These are phyloP conservation scores for Selenicereus undatus DNA, from an alignment of 148 eudicot genomes.

Conservation along the genomic window DNA sequence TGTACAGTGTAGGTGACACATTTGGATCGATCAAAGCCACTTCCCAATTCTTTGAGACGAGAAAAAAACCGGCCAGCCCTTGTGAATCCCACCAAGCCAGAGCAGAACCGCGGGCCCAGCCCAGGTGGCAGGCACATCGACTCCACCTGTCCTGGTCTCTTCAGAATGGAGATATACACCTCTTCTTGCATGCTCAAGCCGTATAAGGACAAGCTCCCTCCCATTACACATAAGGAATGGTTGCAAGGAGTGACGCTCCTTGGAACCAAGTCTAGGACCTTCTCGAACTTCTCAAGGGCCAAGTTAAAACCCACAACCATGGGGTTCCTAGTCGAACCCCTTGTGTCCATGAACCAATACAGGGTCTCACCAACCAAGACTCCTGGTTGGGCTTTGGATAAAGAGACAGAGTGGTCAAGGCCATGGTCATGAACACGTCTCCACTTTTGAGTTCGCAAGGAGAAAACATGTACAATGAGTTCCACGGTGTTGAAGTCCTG, in stretches of 20 bases:
- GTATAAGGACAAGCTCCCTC: conserved; percentile 22
- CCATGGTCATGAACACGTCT: conserved; percentile 19
- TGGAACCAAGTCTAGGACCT: conserved; percentile 11
- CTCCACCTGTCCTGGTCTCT: conserved; percentile 20
- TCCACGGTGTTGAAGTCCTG: conserved; percentile 18
- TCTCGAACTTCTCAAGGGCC: conserved; percentile 24
- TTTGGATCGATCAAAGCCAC: conserved; percentile 18
- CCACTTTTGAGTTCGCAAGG: conserved; percentile 23
- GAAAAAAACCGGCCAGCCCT: conserved; percentile 17
- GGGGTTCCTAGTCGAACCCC: neutral
- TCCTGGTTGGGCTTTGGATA: conserved; percentile 22
- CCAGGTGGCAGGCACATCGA: neutral
- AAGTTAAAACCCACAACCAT: conserved; percentile 24
- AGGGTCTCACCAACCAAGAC: conserved; percentile 23
- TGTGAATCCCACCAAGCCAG: conserved; percentile 27
- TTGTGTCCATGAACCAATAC: conserved; percentile 25
- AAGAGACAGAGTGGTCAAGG: conserved; percentile 11
- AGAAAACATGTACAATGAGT: conserved; percentile 14
- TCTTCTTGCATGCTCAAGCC: conserved; percentile 16
- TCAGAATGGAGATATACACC: conserved; percentile 19
- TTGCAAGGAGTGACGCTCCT: conserved; percentile 11
- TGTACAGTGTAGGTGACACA: conserved; percentile 1
- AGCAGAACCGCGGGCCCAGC: conserved; percentile 6
- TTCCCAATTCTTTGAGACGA: conserved; percentile 23
- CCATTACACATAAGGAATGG: conserved; percentile 28